Percentiles rank a stretch among this genome's conserved stretches.
These are phyloP conservation scores for Neospora caninum DNA, from an alignment of 169 alveolate genomes.

Conservation along the genomic window DNA sequence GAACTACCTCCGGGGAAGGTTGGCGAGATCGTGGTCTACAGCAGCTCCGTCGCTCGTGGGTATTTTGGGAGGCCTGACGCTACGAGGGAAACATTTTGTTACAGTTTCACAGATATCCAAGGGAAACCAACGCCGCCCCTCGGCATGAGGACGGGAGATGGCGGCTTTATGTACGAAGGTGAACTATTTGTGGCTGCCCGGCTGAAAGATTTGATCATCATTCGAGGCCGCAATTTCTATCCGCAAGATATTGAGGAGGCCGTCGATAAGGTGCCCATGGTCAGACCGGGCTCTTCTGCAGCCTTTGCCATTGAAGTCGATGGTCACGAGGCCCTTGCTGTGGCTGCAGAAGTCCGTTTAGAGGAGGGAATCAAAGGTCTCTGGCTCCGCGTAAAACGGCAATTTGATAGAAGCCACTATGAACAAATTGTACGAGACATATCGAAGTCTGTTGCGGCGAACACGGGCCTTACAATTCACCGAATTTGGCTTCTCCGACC, in stretches of 20 bases:
- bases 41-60: constrained; percentile 76
- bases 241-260: constrained; percentile 82
- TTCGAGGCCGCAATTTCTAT: constrained; percentile 79
- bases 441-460: constrained; percentile 67
- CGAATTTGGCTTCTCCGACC: constrained; percentile 78
- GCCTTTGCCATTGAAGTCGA: constrained; percentile 75
- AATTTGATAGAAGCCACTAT: constrained; percentile 72
- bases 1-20: constrained; percentile 71
- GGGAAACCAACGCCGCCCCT: constrained; percentile 71
- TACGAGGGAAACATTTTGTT: constrained; percentile 69
- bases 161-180: constrained; percentile 75
- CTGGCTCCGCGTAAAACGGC: constrained; percentile 70
- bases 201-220: constrained; percentile 76
- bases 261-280: constrained; percentile 68
- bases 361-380: constrained; percentile 70
- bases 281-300: constrained; percentile 77
- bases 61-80: constrained; percentile 72
- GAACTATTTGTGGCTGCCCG: constrained; percentile 78
- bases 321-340: constrained; percentile 75
- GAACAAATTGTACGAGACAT: constrained; percentile 73
- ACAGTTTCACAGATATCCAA: constrained; percentile 39
- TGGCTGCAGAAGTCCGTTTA: constrained; percentile 78
- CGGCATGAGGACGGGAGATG: constrained; percentile 78
- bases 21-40: constrained; percentile 77
- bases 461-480: constrained; percentile 75